Evolutionary conservation across 2,329 filamentous ascomycete species (phyloP).

Genomic region (Paecilomyces sp.): DNA sequence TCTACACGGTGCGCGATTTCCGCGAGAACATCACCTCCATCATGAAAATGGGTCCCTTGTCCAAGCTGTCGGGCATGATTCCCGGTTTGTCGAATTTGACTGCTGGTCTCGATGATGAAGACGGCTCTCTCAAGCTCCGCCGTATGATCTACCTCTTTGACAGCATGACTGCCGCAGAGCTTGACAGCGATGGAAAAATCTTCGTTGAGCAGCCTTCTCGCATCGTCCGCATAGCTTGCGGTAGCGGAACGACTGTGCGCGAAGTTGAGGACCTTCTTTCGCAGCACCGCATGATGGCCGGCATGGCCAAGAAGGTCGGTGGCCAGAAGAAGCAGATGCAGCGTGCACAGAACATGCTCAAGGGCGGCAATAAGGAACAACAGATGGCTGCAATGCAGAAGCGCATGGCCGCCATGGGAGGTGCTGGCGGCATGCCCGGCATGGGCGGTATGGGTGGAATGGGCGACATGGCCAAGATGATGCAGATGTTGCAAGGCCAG

Average conservation of each 20-base stretch:
- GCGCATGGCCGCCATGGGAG: constrained; percentile 85
- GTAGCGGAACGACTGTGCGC: constrained; percentile 80
- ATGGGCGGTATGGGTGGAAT: constrained; percentile 54
- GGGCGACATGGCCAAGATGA: constrained; percentile 84
- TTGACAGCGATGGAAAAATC: constrained; percentile 91
- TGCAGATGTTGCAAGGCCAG: constrained; percentile 85
- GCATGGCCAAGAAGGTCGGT: constrained; percentile 99
- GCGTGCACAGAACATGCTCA: constrained; percentile 82
- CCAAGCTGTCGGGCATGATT: constrained; percentile 98
- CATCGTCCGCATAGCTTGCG: constrained; percentile 85
- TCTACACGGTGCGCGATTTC: constrained; percentile 90
- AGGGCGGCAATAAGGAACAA: constrained; percentile 82
- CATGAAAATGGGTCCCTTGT: constrained; percentile 98
- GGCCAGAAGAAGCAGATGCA: constrained; percentile 98
- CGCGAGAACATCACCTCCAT: constrained; percentile 95
- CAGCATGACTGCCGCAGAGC: constrained; percentile 92
- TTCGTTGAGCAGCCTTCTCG: constrained; percentile 87
- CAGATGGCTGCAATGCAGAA: constrained; percentile 98
- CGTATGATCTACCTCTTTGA: constrained; percentile 99
- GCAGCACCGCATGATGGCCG: constrained; percentile 97
- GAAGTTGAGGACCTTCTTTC: constrained; percentile 97
- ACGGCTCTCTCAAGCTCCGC: constrained; percentile 86
- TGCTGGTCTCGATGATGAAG: constrained; percentile 93
- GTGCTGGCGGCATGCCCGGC: constrained; percentile 51
- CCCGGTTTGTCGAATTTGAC: constrained; percentile 91